A percentile compares a stretch with the other conserved stretches of the same genome.
These are phyloP conservation scores for Acacia crassicarpa DNA, from an alignment of 306 rosid species.

Conservation along the genomic window DNA sequence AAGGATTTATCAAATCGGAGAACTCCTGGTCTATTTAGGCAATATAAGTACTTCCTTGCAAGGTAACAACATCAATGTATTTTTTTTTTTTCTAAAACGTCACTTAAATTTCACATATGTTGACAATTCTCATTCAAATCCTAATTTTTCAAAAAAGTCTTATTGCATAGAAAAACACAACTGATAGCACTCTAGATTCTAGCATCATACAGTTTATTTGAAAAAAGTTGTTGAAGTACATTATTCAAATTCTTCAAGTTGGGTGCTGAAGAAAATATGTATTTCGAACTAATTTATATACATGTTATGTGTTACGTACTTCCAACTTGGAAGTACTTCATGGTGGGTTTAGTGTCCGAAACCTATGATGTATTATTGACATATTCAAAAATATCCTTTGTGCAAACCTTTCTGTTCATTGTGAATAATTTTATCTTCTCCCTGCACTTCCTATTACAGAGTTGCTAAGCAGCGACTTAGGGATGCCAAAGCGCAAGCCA, in stretches of 20 bases:
- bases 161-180: neutral
- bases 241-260: neutral
- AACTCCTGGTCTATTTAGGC: conserved; percentile 72
- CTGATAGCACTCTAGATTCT: neutral
- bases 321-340: neutral
- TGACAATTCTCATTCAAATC: neutral
- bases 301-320: neutral
- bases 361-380: neutral
- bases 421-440: conserved; percentile 22
- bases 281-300: neutral
- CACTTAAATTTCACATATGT: neutral
- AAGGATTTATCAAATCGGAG: conserved; percentile 76
- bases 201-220: neutral
- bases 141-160: neutral
- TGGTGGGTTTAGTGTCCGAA: neutral
- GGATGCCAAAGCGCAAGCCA: conserved; percentile 82
- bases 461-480: conserved; percentile 85
- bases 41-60: conserved; percentile 78
- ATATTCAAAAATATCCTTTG: neutral
- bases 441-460: conserved; percentile 45
- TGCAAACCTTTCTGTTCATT: conserved; percentile 13
- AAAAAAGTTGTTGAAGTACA: neutral
- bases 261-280: neutral
- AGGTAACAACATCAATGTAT: conserved; percentile 47
- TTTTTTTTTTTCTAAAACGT: neutral